phyloP scores from a whole-genome alignment of 2,329 filamentous ascomycete species.

The Eutypella sp. region DNA sequence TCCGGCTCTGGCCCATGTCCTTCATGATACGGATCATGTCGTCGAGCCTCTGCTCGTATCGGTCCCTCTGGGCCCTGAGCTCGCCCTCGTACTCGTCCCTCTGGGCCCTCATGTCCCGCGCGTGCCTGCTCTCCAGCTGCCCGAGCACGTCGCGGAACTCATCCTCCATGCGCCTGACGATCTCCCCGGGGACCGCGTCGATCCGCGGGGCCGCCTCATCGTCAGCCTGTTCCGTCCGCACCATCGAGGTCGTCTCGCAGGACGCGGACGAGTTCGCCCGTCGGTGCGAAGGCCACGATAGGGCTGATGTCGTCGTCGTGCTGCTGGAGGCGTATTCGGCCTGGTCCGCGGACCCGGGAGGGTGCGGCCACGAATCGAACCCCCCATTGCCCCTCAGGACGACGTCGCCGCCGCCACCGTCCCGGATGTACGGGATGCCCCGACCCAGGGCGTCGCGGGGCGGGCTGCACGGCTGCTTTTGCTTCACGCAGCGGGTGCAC shows the following conservation, averaged over 20 bases:
- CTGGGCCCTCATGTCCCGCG: constrained; percentile 2
- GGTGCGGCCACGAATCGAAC: not conserved
- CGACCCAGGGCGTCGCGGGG: not conserved
- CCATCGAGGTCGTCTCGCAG: no score
- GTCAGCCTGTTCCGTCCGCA: not conserved
- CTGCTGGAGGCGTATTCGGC: not conserved
- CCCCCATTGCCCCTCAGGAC: not conserved
- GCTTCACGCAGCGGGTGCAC: not conserved
- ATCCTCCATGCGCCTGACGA: constrained; percentile 8
- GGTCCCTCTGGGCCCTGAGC: constrained; percentile 7
- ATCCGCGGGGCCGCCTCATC: not conserved
- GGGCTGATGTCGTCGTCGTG: no score
- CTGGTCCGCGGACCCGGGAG: not conserved
- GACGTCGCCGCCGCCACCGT: not conserved
- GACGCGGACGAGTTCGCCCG: no score
- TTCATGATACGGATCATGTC: constrained; percentile 11
- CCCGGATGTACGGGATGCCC: not conserved
- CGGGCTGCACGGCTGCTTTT: not conserved
- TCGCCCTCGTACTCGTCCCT: constrained; percentile 7
- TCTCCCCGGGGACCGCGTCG: not conserved
- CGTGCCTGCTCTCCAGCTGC: constrained; percentile 6
- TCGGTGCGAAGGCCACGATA: no score
- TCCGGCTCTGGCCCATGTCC: not conserved
- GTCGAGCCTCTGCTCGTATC: constrained; percentile 8
- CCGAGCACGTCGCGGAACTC: constrained; percentile 11